Conservation (phyloP, 2,329 filamentous ascomycete species). For the Trichoderma hamatum region DNA sequence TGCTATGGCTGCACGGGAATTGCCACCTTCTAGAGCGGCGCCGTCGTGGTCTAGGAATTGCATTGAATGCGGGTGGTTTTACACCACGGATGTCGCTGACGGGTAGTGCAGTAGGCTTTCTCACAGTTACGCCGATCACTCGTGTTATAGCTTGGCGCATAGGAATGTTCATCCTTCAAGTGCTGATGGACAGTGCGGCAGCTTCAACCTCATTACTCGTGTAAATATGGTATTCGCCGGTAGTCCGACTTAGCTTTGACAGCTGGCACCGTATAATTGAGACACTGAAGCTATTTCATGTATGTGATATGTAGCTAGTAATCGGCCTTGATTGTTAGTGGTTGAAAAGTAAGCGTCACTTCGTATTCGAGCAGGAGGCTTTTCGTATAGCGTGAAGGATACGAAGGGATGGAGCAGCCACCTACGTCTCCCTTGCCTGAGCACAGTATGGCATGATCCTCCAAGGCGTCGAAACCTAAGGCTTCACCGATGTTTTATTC, state of each 20-base stretch:
- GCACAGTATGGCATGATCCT: slow-evolving; percentile 21
- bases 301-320: slow-evolving; percentile 14
- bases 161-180: slow-evolving; percentile 3
- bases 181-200: slow-evolving; percentile 13
- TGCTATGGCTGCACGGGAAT: not conserved
- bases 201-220: not conserved
- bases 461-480: slow-evolving; percentile 1
- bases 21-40: not conserved
- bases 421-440: slow-evolving; percentile 22
- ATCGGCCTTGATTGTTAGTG: slow-evolving; percentile 10
- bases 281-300: slow-evolving; percentile 20
- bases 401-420: slow-evolving; percentile 25
- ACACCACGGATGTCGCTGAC: slow-evolving; percentile 3
- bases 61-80: not conserved
- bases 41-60: not conserved
- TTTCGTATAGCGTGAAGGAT: slow-evolving; percentile 24
- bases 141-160: not conserved
- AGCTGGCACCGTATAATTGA: slow-evolving; percentile 13
- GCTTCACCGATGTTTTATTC: slow-evolving; percentile 6
- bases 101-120: not conserved
- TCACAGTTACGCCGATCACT: slow-evolving; percentile 14
- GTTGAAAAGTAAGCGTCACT: slow-evolving; percentile 20
- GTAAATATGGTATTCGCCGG: not conserved
- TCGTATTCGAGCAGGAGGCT: slow-evolving; percentile 26
- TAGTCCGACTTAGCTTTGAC: not conserved